A percentile compares a stretch with the other conserved stretches of the same genome.
Conservation (phyloP, 1,139 yeast genomes). For the Petasospora fabianii region DNA sequence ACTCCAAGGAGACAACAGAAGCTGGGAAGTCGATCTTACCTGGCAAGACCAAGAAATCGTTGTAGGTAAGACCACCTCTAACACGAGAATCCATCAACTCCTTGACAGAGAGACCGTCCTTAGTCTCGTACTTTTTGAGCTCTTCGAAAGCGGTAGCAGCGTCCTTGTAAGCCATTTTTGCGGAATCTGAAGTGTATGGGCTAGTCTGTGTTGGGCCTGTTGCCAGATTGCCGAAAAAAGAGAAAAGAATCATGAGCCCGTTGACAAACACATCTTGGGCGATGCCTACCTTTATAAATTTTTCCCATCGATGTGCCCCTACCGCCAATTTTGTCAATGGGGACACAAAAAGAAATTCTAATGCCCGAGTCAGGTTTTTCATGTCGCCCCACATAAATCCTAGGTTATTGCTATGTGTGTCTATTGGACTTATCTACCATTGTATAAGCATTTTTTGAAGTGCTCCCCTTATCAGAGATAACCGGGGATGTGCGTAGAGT, state of each 20-base stretch:
- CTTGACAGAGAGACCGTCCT: slow-evolving; percentile 83
- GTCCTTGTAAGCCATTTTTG: slow-evolving; percentile 39
- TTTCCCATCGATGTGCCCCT: slow-evolving; percentile 6
- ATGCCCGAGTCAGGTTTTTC: background rate
- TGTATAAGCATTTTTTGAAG: too few species aligned
- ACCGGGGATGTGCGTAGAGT: too few species aligned
- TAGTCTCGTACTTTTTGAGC: slow-evolving; percentile 60
- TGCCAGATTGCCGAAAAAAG: slow-evolving; percentile 30
- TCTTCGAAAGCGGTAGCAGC: slow-evolving; percentile 63
- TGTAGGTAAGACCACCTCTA: slow-evolving; percentile 97
- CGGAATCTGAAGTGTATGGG: slow-evolving; percentile 4
- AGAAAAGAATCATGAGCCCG: slow-evolving; percentile 8
- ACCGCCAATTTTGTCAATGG: slow-evolving; percentile 3
- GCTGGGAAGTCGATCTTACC: slow-evolving; percentile 92
- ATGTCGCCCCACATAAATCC: too few species aligned
- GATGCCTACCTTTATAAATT: slow-evolving; percentile 9
- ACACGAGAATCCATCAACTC: slow-evolving; percentile 84
- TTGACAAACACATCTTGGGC: background rate
- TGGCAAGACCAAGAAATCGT: slow-evolving; percentile 92
- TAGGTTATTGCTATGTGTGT: too few species aligned
- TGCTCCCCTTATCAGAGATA: too few species aligned
- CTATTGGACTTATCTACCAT: too few species aligned
- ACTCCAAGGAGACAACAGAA: slow-evolving; percentile 68
- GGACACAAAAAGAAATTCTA: background rate
- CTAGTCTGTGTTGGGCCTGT: slow-evolving; percentile 20